Percentiles rank a stretch among this genome's conserved stretches.
phyloP scores from a whole-genome alignment of 2,329 filamentous ascomycete species.

The Diplodia corticola region DNA sequence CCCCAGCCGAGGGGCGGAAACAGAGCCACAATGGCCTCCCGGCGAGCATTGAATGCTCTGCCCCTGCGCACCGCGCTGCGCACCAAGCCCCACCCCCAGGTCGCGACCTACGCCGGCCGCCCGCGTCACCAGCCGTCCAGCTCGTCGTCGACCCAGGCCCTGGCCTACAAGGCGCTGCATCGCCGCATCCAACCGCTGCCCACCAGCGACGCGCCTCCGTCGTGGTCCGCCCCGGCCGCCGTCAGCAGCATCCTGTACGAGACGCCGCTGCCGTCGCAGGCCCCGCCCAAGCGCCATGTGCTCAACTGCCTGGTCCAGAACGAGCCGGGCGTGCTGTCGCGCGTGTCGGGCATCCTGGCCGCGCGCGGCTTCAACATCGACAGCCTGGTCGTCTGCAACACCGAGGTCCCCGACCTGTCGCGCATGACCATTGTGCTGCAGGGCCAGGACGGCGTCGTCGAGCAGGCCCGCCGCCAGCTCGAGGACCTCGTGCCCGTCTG shows the following conservation, averaged over 20 bases:
- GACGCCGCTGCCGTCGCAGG: conserved; percentile 79
- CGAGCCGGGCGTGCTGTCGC: conserved; percentile 94
- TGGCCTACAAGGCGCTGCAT: conserved; percentile 96
- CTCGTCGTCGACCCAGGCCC: conserved; percentile 79
- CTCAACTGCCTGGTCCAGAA: conserved; percentile 99
- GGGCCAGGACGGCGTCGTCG: conserved; percentile 93
- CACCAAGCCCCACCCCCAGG: conserved; percentile 28
- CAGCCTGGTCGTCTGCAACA: conserved; percentile 95
- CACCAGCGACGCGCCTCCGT: conserved; percentile 70
- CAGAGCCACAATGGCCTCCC: conserved; percentile 43
- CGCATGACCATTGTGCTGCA: conserved; percentile 99
- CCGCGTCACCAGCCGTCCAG: conserved; percentile 41
- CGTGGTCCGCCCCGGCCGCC: conserved; percentile 86
- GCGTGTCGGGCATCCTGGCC: conserved; percentile 92
- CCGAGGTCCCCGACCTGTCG: conserved; percentile 92
- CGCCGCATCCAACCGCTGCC: conserved; percentile 85
- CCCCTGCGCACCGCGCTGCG: conserved; percentile 33
- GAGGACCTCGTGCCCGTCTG: conserved; percentile 97
- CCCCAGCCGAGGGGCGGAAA: neutral
- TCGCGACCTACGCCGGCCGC: conserved; percentile 27
- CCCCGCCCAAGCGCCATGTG: conserved; percentile 89
- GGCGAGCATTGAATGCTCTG: conserved; percentile 42
- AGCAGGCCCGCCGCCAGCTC: conserved; percentile 91
- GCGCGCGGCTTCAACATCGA: conserved; percentile 99
- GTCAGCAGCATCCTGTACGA: conserved; percentile 99